Evolutionary conservation across 495 filamentous ascomycete species (phyloP).

Genomic region (Annulohypoxylon nitens): DNA sequence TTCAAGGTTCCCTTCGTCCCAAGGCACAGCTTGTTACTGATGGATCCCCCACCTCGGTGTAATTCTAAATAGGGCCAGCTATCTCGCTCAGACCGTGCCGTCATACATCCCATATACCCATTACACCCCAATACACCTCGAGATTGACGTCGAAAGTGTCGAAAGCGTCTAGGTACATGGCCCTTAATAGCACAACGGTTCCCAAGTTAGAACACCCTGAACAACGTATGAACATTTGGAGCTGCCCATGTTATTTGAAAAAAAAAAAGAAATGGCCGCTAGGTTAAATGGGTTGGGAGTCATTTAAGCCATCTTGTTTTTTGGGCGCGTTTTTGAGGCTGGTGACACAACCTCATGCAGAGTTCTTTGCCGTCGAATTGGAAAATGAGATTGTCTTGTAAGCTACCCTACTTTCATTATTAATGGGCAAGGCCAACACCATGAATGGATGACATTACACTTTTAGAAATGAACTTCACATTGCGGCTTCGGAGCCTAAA

Average conservation of each 20-base stretch:
- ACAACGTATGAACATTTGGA: constrained; percentile 22
- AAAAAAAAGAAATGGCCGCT: constrained; percentile 17
- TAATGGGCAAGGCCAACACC: constrained; percentile 40
- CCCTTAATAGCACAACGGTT: constrained; percentile 3
- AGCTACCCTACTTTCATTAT: constrained; percentile 32
- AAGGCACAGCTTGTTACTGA: constrained; percentile 14
- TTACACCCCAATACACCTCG: neutral
- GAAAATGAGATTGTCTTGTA: constrained; percentile 26
- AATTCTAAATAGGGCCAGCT: constrained; percentile 32
- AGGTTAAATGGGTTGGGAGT: constrained; percentile 39
- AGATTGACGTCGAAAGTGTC: neutral
- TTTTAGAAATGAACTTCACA: constrained; percentile 45
- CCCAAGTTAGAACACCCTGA: constrained; percentile 13
- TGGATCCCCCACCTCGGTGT: constrained; percentile 39
- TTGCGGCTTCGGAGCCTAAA: constrained; percentile 46
- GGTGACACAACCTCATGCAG: constrained; percentile 47
- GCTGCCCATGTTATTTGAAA: constrained; percentile 25
- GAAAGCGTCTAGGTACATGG: neutral
- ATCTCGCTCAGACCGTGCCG: constrained; percentile 13
- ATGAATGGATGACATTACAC: constrained; percentile 42
- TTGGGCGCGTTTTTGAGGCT: constrained; percentile 37
- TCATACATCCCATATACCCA: constrained; percentile 7
- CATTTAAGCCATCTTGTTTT: constrained; percentile 27
- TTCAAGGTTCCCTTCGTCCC: constrained; percentile 1
- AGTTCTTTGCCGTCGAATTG: constrained; percentile 45